Percentiles rank a stretch among this genome's conserved stretches.
phyloP scores from a whole-genome alignment of 2,329 filamentous ascomycete genomes.

The Nemania diffusa region DNA sequence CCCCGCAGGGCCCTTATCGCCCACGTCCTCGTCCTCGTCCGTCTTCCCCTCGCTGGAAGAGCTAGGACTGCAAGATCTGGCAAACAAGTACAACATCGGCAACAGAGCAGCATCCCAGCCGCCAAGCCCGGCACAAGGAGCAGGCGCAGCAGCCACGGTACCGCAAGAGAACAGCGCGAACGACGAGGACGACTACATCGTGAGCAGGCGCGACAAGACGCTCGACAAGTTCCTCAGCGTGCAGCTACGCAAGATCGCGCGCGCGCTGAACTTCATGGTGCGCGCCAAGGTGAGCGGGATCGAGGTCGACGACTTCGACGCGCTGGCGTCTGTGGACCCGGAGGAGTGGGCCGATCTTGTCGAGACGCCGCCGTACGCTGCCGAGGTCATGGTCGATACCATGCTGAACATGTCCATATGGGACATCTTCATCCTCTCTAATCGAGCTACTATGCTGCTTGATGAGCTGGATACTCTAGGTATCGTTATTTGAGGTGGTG shows the following conservation, averaged over 20 bases:
- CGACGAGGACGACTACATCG: not conserved
- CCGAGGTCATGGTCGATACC: not conserved
- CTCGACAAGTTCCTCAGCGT: slow-evolving; percentile 1
- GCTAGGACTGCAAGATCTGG: too few species aligned
- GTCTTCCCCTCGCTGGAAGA: not conserved
- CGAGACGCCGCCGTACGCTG: slow-evolving; percentile 6
- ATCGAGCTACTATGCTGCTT: not conserved
- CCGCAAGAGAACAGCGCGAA: too few species aligned
- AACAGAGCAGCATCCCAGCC: too few species aligned
- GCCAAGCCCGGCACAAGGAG: not conserved
- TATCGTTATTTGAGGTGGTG: not conserved
- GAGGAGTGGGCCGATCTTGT: slow-evolving; percentile 18
- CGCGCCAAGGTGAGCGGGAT: slow-evolving; percentile 24
- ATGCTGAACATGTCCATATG: not conserved
- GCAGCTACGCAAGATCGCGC: slow-evolving; percentile 10
- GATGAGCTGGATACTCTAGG: not conserved
- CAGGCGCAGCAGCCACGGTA: too few species aligned
- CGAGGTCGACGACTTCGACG: slow-evolving; percentile 9
- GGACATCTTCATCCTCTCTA: not conserved
- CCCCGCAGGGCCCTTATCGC: not conserved
- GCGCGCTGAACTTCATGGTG: slow-evolving; percentile 29
- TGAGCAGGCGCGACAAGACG: not conserved
- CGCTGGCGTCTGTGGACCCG: slow-evolving; percentile 15
- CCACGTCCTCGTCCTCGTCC: not conserved
- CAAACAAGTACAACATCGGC: not conserved